Conservation (phyloP, 169 alveolate species). For the Plasmodium vivax region DNA sequence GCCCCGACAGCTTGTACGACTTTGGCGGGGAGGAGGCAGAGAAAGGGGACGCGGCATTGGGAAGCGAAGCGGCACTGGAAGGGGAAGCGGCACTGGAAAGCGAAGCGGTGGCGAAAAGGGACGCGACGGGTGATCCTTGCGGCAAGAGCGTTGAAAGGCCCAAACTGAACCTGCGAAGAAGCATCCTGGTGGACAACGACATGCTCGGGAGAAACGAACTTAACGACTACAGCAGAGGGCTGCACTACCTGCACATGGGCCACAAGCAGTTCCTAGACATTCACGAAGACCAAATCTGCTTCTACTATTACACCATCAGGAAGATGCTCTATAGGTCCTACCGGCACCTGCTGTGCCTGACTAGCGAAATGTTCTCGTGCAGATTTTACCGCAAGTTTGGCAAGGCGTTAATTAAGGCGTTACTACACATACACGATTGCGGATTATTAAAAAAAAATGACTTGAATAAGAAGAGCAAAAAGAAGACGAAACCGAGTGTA, state of each 20-base stretch:
- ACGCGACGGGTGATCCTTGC: background rate
- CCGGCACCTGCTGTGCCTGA: constrained; percentile 31
- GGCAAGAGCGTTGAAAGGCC: background rate
- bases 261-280: constrained; percentile 69
- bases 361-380: constrained; percentile 37
- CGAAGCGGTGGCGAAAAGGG: background rate
- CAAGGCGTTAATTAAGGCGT: constrained; percentile 33
- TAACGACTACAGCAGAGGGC: constrained; percentile 47
- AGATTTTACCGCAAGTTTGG: constrained; percentile 65
- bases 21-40: background rate
- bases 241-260: constrained; percentile 32
- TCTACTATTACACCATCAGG: constrained; percentile 52
- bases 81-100: background rate
- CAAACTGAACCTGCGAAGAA: constrained; percentile 27
- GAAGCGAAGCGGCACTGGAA: no score
- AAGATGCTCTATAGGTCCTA: constrained; percentile 47
- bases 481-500: constrained; percentile 20
- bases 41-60: background rate
- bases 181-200: constrained; percentile 36
- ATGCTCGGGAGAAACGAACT: constrained; percentile 13
- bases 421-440: constrained; percentile 44
- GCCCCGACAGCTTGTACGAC: constrained; percentile 1
- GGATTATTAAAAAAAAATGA: constrained; percentile 15
- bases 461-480: constrained; percentile 22
- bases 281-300: constrained; percentile 66